These are phyloP conservation scores for Moringa oleifera DNA, from an alignment of 345 rosid genomes.

Conservation along the genomic window DNA sequence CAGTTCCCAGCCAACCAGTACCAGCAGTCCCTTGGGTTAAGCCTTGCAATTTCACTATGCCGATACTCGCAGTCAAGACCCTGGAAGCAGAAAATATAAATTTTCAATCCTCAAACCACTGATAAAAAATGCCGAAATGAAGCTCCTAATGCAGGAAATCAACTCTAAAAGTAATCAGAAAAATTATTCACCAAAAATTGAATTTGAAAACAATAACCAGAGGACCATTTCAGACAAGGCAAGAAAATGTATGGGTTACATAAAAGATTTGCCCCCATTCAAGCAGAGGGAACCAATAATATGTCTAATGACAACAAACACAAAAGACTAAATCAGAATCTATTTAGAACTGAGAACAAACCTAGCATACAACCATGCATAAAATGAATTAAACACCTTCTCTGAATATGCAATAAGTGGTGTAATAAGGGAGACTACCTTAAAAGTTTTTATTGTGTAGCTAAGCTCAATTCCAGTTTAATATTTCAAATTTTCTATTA, in stretches of 20 bases:
- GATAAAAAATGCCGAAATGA: neutral
- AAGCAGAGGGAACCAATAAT: neutral
- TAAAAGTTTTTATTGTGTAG: neutral
- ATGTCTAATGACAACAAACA: neutral
- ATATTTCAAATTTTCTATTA: neutral
- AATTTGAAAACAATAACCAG: neutral
- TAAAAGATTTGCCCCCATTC: neutral
- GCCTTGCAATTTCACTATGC: slow-evolving; percentile 57
- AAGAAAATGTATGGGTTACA: neutral
- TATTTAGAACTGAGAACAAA: too few relatives aligned
- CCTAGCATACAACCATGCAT: too few relatives aligned
- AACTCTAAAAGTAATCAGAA: neutral
- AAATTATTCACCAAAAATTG: neutral
- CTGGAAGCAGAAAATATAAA: slow-evolving; percentile 18
- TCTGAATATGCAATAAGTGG: neutral
- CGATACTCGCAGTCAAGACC: slow-evolving; percentile 62
- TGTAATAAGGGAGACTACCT: neutral
- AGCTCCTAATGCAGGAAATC: neutral
- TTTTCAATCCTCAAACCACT: too few relatives aligned
- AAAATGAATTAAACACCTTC: too few relatives aligned
- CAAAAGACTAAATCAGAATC: too few relatives aligned
- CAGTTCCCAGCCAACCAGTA: slow-evolving; percentile 65
- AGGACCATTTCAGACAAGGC: neutral
- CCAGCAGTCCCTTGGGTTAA: slow-evolving; percentile 66
- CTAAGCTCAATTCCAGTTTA: neutral